Evolutionary conservation across 2,329 filamentous ascomycete genomes (phyloP).

Genomic region (Akanthomyces uredinophilus): DNA sequence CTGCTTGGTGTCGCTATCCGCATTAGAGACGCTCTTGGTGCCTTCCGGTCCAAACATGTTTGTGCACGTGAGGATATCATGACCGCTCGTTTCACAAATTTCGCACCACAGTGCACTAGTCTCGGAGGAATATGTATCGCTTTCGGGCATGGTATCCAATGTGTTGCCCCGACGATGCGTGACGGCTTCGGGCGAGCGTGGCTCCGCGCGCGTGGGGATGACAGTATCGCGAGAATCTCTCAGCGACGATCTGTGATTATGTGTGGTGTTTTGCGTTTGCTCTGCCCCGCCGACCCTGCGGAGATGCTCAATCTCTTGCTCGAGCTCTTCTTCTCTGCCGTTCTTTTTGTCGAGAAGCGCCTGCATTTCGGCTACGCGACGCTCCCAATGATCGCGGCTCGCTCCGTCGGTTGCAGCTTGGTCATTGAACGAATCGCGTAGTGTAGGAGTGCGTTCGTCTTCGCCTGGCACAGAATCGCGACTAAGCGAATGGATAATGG

Average conservation of each 20-base stretch:
- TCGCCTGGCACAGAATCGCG: slow-evolving; percentile 57
- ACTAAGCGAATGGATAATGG: slow-evolving; percentile 94
- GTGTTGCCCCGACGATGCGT: slow-evolving; percentile 48
- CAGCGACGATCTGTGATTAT: slow-evolving; percentile 51
- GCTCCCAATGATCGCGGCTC: slow-evolving; percentile 65
- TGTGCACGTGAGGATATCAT: slow-evolving; percentile 91
- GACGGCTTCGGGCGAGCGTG: slow-evolving; percentile 40
- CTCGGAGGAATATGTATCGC: slow-evolving; percentile 65
- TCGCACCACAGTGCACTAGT: slow-evolving; percentile 82
- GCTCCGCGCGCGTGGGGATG: slow-evolving; percentile 48
- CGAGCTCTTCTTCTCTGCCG: slow-evolving; percentile 74
- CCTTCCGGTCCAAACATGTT: slow-evolving; percentile 68
- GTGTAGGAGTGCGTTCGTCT: slow-evolving; percentile 28
- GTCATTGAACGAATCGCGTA: slow-evolving; percentile 18
- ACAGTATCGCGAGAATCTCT: slow-evolving; percentile 64
- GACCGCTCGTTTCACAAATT: slow-evolving; percentile 86
- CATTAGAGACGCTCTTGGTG: slow-evolving; percentile 27
- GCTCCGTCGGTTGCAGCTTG: slow-evolving; percentile 33
- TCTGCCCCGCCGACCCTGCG: slow-evolving; percentile 39
- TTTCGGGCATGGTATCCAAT: slow-evolving; percentile 66
- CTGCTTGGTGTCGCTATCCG: slow-evolving; percentile 27
- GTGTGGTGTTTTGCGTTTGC: slow-evolving; percentile 28
- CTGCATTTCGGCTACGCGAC: slow-evolving; percentile 74
- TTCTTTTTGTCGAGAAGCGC: slow-evolving; percentile 67
- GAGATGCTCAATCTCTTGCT: slow-evolving; percentile 71